These are phyloP conservation scores for Cylindrodendrum hubeiense DNA, from an alignment of 2,329 filamentous ascomycete genomes.

Conservation along the genomic window DNA sequence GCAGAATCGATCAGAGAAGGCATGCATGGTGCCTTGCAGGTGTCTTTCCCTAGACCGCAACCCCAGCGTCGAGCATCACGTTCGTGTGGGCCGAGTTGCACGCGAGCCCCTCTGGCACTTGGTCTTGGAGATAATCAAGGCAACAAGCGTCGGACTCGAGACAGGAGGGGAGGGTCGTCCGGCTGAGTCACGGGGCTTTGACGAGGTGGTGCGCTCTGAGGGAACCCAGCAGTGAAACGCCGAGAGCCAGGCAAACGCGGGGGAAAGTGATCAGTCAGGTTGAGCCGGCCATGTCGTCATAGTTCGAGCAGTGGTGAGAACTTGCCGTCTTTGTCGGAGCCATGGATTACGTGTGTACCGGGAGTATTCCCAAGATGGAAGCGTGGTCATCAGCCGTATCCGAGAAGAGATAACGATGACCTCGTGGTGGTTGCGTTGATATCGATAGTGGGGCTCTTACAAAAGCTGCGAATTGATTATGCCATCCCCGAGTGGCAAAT, in stretches of 20 bases:
- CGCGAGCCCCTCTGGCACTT: conserved; percentile 15
- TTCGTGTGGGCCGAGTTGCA: conserved; percentile 31
- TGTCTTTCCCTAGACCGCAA: conserved; percentile 28
- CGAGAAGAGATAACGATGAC: conserved; percentile 9
- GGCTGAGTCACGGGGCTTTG: conserved; percentile 38
- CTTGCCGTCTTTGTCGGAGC: background rate
- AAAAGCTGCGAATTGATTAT: background rate
- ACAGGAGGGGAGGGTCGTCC: conserved; percentile 29
- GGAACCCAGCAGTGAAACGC: background rate
- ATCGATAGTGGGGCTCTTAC: background rate
- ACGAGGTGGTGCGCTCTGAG: conserved; percentile 19
- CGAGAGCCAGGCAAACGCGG: conserved; percentile 14
- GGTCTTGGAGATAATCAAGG: background rate
- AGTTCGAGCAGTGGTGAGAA: background rate
- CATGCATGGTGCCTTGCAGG: conserved; percentile 46
- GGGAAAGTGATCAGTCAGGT: conserved; percentile 36
- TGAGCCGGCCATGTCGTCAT: conserved; percentile 28
- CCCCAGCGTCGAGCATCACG: conserved; percentile 35
- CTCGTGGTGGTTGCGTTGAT: background rate
- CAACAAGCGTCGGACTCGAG: conserved; percentile 6
- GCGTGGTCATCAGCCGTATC: conserved; percentile 10
- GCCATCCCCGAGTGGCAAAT: background rate
- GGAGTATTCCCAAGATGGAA: conserved; percentile 12
- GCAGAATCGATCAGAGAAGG: conserved; percentile 45
- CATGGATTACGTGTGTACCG: background rate